phyloP scores from a whole-genome alignment of 495 filamentous ascomycete species.

The Penicillium fimorum region DNA sequence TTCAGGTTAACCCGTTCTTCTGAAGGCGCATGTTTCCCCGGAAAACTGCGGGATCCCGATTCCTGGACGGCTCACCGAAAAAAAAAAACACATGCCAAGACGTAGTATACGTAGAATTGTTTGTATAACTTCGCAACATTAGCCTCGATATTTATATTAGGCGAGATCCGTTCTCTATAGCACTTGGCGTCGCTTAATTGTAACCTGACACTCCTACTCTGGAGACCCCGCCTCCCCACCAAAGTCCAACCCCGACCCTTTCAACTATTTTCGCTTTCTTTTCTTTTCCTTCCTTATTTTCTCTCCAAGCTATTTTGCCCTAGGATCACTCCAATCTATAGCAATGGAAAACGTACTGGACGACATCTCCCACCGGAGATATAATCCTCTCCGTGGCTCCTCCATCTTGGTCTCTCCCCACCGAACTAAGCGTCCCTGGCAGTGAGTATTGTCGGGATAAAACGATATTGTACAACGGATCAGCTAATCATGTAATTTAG shows the following conservation, averaged over 20 bases:
- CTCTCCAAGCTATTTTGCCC: constrained; percentile 15
- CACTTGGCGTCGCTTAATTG: constrained; percentile 2
- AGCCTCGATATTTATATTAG: not conserved
- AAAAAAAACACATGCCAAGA: constrained; percentile 16
- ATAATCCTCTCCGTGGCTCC: constrained; percentile 84
- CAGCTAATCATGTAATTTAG: constrained; percentile 43
- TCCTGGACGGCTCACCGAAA: constrained; percentile 29
- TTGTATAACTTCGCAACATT: not conserved
- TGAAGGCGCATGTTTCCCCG: not conserved
- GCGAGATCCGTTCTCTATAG: not conserved
- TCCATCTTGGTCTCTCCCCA: constrained; percentile 95
- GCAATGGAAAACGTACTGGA: constrained; percentile 76
- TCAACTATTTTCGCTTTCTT: constrained; percentile 6
- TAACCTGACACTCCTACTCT: constrained; percentile 5
- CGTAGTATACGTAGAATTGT: not conserved
- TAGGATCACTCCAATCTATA: not conserved
- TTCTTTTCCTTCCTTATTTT: constrained; percentile 3
- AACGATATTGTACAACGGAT: not conserved
- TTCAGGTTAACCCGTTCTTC: not conserved
- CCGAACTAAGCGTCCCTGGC: constrained; percentile 95
- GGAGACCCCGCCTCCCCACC: constrained; percentile 21
- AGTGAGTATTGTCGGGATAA: constrained; percentile 60
- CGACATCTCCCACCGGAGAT: constrained; percentile 95
- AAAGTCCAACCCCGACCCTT: constrained; percentile 5
- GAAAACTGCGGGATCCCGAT: constrained; percentile 29